phyloP scores from a whole-genome alignment of 805 yeast species.

The Starmerella potacharoeniae region DNA sequence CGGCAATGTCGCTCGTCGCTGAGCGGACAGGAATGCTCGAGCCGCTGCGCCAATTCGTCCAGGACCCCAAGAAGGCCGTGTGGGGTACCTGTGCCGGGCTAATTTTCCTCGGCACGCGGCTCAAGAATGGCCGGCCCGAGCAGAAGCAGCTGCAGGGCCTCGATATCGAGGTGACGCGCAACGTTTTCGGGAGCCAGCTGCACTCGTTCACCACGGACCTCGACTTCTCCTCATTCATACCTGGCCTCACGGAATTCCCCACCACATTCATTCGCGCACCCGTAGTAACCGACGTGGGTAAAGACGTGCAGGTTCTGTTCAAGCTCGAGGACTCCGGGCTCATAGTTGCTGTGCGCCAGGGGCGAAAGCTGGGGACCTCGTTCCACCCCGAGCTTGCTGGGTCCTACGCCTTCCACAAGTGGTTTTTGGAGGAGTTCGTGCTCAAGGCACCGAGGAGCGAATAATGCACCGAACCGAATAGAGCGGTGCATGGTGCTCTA shows the following conservation, averaged over 20 bases:
- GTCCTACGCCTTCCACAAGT: slow-evolving; percentile 53
- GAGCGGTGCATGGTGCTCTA: no score
- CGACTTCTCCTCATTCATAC: slow-evolving; percentile 32
- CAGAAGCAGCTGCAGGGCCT: slow-evolving; percentile 54
- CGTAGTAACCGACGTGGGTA: slow-evolving; percentile 34
- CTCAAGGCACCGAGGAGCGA: no score
- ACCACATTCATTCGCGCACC: slow-evolving; percentile 68
- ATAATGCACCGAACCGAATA: no score
- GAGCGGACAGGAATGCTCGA: slow-evolving; percentile 48
- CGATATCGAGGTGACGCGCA: slow-evolving; percentile 52
- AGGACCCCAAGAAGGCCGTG: slow-evolving; percentile 39
- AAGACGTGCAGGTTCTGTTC: slow-evolving; percentile 24
- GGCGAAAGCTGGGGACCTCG: slow-evolving; percentile 55
- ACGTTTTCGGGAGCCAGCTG: slow-evolving; percentile 69
- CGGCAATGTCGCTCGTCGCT: slow-evolving; percentile 58
- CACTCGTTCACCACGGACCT: slow-evolving; percentile 47
- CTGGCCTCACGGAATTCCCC: slow-evolving; percentile 28
- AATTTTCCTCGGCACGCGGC: slow-evolving; percentile 49
- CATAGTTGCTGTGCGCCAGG: slow-evolving; percentile 66
- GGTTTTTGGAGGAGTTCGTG: slow-evolving; percentile 33
- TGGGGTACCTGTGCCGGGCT: slow-evolving; percentile 90
- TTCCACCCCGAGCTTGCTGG: slow-evolving; percentile 67
- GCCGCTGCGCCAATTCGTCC: slow-evolving; percentile 43
- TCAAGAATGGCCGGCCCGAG: slow-evolving; percentile 38
- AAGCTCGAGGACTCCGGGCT: slow-evolving; percentile 25